These are phyloP conservation scores for Plectosphaerella sp. DNA, from an alignment of 2,329 filamentous ascomycete species.

Conservation along the genomic window DNA sequence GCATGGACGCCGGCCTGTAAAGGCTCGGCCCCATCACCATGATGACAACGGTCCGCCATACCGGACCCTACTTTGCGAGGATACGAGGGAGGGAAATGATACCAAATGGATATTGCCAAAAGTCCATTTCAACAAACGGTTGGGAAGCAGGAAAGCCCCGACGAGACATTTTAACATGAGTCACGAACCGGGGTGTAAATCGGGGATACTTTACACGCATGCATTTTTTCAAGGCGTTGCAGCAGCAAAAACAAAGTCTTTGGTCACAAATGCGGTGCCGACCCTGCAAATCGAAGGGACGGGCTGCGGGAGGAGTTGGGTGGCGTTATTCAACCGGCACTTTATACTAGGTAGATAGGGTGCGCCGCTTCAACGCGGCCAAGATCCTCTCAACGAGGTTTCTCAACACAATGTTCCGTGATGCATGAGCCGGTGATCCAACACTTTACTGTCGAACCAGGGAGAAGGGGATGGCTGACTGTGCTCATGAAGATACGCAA, in stretches of 20 bases:
- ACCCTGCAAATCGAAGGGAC: neutral
- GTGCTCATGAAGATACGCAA: too few species aligned
- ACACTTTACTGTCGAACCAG: too few species aligned
- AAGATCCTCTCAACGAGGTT: slow-evolving; percentile 1
- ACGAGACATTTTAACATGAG: slow-evolving; percentile 7
- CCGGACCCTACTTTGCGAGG: slow-evolving; percentile 5
- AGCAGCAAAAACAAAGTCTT: neutral
- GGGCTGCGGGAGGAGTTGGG: slow-evolving; percentile 1
- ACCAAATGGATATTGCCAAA: slow-evolving; percentile 17
- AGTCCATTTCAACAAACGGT: slow-evolving; percentile 2
- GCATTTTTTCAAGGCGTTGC: slow-evolving; percentile 3
- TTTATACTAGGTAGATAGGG: slow-evolving; percentile 1
- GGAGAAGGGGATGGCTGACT: too few species aligned
- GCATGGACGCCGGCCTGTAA: slow-evolving; percentile 56
- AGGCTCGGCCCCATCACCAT: slow-evolving; percentile 1
- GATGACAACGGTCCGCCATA: neutral
- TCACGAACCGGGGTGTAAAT: slow-evolving; percentile 3
- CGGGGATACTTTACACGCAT: neutral
- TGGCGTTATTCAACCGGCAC: slow-evolving; percentile 5
- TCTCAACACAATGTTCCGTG: neutral
- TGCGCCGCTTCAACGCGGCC: slow-evolving; percentile 1
- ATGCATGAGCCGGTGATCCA: neutral
- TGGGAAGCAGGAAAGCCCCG: slow-evolving; percentile 10
- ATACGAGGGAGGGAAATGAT: slow-evolving; percentile 9
- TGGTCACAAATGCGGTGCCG: neutral